Base-by-base conservation (phyloP, 345 rosid genomes). In the Sonneratia caseolaris region DNA sequence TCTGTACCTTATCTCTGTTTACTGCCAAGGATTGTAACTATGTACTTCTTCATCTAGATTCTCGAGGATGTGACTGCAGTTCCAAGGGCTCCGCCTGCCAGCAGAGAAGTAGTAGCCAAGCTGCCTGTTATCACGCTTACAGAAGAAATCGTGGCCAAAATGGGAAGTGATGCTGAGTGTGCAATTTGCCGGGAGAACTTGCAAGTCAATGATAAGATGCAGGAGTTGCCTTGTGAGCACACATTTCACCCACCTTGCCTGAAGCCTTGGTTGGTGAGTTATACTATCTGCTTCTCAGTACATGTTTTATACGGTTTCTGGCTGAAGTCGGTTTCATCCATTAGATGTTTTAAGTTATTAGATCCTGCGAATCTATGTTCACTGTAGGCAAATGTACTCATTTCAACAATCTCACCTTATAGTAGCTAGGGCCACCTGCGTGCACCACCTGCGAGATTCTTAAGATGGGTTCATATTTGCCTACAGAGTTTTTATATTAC, bases 261-360 rank as follows among this genome's bases (percentile, higher is more conserved):
- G 71, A 95, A 95, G 86, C 99, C 97, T 57, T 94, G 98, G 98
- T 97, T 94, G 97, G 99, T 94, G 82, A 36, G 75, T 56, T n/a
- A 42, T 16, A 40, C 73, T 74, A 32, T 66, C 42, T 32, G 56
- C 18, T 65, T 35, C 69, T 67, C 48, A 67, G 1, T 22, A 22
- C 69, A 7, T 67, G 21, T 27, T 24, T 66, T 32, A 37, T 66
- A 16, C 16, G 5, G 16, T 66, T 37, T 36, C 19, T 16, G 1
- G 13, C 53, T 11, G 3, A 48, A 15, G 6, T 5, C 6, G 19
- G 3, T 53, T 53, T 19, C 1, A 19, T 15, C 22, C 59, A 53
- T 19, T 53, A 3, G 53, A 14, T 48, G 53, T 48, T 48, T 13
- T 48, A 11, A 13, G 18, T 12, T 48, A 10, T 48, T 48, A 11